A percentile compares a stretch with the other conserved stretches of the same genome.
Conservation (phyloP, 2,329 filamentous ascomycete genomes). For the Pestalotiopsis sp. region DNA sequence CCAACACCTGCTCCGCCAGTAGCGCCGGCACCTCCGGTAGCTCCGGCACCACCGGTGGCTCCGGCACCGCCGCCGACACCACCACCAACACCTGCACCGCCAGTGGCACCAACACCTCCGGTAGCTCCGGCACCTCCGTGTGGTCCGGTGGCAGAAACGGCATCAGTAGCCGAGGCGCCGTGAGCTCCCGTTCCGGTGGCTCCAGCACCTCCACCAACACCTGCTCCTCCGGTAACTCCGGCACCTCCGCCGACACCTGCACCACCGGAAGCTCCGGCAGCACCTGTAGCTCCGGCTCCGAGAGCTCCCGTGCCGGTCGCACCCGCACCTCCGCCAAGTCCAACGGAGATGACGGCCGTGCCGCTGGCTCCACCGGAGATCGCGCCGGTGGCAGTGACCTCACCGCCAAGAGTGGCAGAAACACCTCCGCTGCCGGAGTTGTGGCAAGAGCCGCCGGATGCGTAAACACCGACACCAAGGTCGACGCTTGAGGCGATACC, state of each 20-base stretch:
- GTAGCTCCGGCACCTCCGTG: not conserved
- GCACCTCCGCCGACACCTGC: not conserved
- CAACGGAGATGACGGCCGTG: not conserved
- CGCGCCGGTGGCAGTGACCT: not conserved
- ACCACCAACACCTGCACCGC: not conserved
- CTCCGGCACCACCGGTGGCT: not conserved
- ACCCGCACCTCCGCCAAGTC: not conserved
- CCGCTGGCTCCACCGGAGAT: not conserved
- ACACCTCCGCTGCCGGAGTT: constrained; percentile 12
- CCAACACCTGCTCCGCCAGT: not conserved
- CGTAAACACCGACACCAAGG: constrained; percentile 2
- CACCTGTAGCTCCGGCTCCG: not conserved
- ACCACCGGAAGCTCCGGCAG: not conserved
- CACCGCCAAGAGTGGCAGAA: constrained; percentile 1
- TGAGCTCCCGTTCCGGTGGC: not conserved
- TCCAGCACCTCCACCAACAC: not conserved
- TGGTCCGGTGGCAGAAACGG: not conserved
- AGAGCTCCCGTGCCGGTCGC: not conserved
- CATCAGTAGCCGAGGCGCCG: not conserved
- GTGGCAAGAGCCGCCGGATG: not conserved
- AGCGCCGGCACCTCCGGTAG: not conserved
- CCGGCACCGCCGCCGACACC: not conserved
- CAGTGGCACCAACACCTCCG: not conserved
- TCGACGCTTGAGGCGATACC: constrained; percentile 27
- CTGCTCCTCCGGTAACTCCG: not conserved